Base-by-base conservation (phyloP, 148 eudicot species). In the Chenopodium suecicum region DNA sequence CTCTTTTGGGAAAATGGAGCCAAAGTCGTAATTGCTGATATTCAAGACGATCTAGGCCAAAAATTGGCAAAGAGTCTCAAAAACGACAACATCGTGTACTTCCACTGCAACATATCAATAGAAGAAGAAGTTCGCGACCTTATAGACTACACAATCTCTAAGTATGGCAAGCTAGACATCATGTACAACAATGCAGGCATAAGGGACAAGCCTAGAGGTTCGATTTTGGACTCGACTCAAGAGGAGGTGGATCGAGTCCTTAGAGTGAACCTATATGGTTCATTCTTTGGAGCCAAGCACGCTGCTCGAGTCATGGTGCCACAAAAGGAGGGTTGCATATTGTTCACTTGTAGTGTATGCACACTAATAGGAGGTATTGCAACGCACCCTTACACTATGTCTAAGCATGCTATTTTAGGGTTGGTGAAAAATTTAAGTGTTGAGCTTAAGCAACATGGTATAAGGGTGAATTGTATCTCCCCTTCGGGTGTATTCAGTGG, bases 11-110 rank as follows among this genome's bases (percentile, higher is more conserved):
- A 77, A 80, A 81, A 92, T 23, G 98, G 94, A 1, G 98, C 98
- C 78, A 94, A 89, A 86, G 93, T 94, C 10, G 87, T 92, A 27
- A 87, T 94, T 14, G 94, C 93, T 22, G 98, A 94, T 79, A 87
- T 91, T 62, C 86, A 90, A 75, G 81, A 77, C 44, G 71, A 87
- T 10, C 80, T 77, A 16, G 98, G 93, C 79, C 85, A 19, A 12
- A 80, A 84, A 50, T 68, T 91, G 0, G 88, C 87, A 46, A 76
- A 80, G 0, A 48, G 60, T 11, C 87, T 92, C 7, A 88, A 89
- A 9, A 79, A 81, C 23, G 87, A 88, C 67, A 58, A 80, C 56
- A 54, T 78, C 12, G 9, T 85, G 75, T 94, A 90, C 85, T n/a
- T 89, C 66, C 67, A 79, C 13, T 94, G 98, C 68, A 83, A 92